Base-by-base conservation (phyloP, 1,139 yeast genomes). In the Pichia sp. region DNA sequence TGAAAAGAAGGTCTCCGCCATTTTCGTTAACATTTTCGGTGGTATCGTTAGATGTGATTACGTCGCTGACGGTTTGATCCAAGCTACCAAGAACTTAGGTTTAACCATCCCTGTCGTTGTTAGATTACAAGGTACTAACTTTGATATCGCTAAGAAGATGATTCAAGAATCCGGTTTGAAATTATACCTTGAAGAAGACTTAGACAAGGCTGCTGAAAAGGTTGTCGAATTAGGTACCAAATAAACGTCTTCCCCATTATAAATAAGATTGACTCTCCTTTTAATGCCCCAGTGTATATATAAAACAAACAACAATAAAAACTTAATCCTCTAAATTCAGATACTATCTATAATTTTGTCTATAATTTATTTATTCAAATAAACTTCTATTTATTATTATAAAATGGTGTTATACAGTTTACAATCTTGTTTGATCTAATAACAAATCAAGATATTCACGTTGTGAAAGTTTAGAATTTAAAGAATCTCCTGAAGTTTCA, bases 1-100 rank as follows among this genome's bases (percentile, higher is more conserved):
- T 53, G 97, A 93, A 75, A 74, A 81, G 67, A 83, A 84, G 66
- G 98, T 94, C 59, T 83, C 89, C 62, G 96, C 97, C 68, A 93
- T 93, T 69, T 91, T 93, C 64, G 99, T 93, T 68, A 93, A 93
- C 81, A 94, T 93, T 66, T 93, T 93, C 66, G 99, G 99, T 69
- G 99, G 99, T 76, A 93, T 93, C 62, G 99, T 93, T 61, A 89
- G 99, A 78, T 93, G 99, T 75, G 99, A 93, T 73, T 89, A 83
- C 74, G 97, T 93, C 58, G 99, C 99, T 62, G 83, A 84, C 74
- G 99, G 99, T 72, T 81, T 93, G 68, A 90, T 91, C 63, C 87
- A 90, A 59, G 96, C 96, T 45, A 83, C 96, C 59, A 87, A 88
- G 73, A 85, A 85, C 75, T 81, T 91, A 77, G 83, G 85, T 68